A percentile compares a stretch with the other conserved stretches of the same genome.
Conservation (phyloP, 345 rosid genomes). For the Salix purpurea region DNA sequence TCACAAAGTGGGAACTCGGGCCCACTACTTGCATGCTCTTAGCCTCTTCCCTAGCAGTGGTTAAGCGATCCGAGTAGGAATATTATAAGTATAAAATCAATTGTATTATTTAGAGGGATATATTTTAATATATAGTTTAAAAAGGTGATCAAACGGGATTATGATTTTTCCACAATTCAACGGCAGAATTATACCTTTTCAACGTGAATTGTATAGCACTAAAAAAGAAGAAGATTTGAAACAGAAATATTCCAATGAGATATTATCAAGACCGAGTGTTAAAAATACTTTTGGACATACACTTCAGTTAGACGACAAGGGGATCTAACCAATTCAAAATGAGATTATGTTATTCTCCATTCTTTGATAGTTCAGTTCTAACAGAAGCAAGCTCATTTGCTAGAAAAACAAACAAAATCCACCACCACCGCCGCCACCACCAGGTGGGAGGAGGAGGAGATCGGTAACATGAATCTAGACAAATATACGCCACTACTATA, state of each 20-base stretch:
- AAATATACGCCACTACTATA: not conserved
- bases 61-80: not conserved
- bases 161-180: constrained; percentile 8
- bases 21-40: not conserved
- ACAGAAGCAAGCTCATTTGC: not conserved
- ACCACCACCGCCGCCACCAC: not conserved
- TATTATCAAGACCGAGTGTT: not conserved
- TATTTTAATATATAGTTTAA: not conserved
- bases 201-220: not conserved
- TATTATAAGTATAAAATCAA: not conserved
- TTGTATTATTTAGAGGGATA: not conserved
- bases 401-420: not conserved
- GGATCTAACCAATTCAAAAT: not conserved
- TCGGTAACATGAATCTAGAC: no score
- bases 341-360: not conserved
- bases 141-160: not conserved
- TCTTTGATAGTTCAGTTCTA: constrained; percentile 20
- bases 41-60: no score
- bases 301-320: constrained; percentile 14
- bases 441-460: not conserved
- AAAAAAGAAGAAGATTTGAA: not conserved
- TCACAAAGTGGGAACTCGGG: not conserved
- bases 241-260: not conserved
- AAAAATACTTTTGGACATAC: not conserved
- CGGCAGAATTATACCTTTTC: constrained; percentile 17